Conservation (phyloP, 1,139 yeast genomes). For the Geotrichum cucujoidarum region DNA sequence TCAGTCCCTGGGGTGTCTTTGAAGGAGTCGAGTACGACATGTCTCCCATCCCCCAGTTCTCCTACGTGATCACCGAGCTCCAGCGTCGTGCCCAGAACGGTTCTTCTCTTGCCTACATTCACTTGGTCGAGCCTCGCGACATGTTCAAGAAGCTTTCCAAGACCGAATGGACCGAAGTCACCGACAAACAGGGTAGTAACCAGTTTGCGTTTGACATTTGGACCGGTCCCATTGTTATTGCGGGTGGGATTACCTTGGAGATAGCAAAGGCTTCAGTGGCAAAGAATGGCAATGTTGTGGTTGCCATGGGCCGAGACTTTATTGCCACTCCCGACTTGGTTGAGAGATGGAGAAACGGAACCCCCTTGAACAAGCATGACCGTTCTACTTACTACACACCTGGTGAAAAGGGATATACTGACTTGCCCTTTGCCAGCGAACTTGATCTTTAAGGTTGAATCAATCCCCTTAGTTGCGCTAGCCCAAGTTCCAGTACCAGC, state of each 20-base stretch:
- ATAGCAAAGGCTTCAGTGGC: slow-evolving; percentile 30
- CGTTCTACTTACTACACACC: slow-evolving; percentile 39
- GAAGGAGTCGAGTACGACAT: slow-evolving; percentile 36
- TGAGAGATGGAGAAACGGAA: slow-evolving; percentile 38
- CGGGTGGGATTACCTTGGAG: slow-evolving; percentile 39
- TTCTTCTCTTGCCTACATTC: slow-evolving; percentile 45
- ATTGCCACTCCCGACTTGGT: slow-evolving; percentile 50
- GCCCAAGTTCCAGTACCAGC: too few relatives aligned
- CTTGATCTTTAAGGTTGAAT: too few relatives aligned
- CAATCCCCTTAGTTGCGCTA: too few relatives aligned
- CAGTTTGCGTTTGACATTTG: slow-evolving; percentile 32
- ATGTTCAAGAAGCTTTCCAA: slow-evolving; percentile 19
- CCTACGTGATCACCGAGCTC: slow-evolving; percentile 32
- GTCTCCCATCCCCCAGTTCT: slow-evolving; percentile 31
- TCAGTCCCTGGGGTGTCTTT: slow-evolving; percentile 51
- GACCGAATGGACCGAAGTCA: slow-evolving; percentile 37
- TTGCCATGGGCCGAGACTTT: slow-evolving; percentile 46
- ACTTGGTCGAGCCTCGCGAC: slow-evolving; percentile 47
- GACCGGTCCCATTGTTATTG: slow-evolving; percentile 40
- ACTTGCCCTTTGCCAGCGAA: slow-evolving; percentile 20
- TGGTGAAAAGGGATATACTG: slow-evolving; percentile 23
- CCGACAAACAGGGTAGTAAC: slow-evolving; percentile 19
- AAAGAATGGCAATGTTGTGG: slow-evolving; percentile 38
- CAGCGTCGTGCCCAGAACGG: slow-evolving; percentile 31
- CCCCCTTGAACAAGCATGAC: slow-evolving; percentile 36